These are phyloP conservation scores for Camillea tinctor DNA, from an alignment of 2,329 filamentous ascomycete species.

Conservation along the genomic window DNA sequence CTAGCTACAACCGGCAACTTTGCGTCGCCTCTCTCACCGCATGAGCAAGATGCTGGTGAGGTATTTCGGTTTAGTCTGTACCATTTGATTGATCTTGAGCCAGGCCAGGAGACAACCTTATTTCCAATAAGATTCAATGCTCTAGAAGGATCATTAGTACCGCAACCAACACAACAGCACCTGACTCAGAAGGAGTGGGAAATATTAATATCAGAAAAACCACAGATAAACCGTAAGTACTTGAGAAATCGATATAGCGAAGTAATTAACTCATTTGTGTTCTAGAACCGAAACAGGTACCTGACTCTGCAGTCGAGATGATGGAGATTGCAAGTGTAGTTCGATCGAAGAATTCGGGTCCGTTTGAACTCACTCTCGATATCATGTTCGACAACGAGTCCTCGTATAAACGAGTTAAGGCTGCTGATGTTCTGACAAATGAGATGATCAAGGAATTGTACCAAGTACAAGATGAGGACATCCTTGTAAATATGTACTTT, in stretches of 20 bases:
- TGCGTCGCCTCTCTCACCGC: conserved; percentile 33
- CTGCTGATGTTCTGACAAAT: conserved; percentile 26
- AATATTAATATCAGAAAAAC: not conserved
- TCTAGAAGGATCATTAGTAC: not conserved
- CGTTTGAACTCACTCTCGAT: conserved; percentile 43
- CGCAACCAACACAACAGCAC: not conserved
- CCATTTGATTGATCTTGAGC: conserved; percentile 34
- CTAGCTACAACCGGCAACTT: conserved; percentile 40
- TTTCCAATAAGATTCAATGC: conserved; percentile 7
- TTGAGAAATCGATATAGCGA: not conserved
- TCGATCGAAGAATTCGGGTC: conserved; percentile 41
- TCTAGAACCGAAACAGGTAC: not conserved
- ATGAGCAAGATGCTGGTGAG: conserved; percentile 32
- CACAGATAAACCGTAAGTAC: not conserved
- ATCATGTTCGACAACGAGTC: conserved; percentile 36
- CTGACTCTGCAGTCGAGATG: not conserved
- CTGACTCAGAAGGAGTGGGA: conserved; percentile 6
- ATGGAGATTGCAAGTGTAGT: conserved; percentile 32
- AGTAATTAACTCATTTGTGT: not conserved
- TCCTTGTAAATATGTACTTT: conserved; percentile 35
- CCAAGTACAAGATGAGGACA: conserved; percentile 21
- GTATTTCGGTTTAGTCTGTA: conserved; percentile 34
- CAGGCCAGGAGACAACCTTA: conserved; percentile 4
- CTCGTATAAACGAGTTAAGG: conserved; percentile 31
- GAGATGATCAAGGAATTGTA: conserved; percentile 29